Conservation (phyloP, 805 yeast species). For the Metschnikowia continentalis region DNA sequence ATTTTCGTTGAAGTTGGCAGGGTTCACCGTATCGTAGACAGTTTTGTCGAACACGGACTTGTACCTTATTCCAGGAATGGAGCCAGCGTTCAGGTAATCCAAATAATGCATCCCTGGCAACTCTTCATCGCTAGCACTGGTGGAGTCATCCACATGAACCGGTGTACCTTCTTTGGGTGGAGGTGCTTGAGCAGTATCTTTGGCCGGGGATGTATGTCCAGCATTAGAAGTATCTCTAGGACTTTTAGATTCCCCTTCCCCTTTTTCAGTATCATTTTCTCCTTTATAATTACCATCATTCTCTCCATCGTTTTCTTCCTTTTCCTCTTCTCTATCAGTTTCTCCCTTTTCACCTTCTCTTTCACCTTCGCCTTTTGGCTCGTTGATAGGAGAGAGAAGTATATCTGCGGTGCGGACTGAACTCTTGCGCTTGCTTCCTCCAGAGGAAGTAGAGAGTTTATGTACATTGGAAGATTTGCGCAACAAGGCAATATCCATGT, state of each 20-base stretch:
- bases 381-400: background rate
- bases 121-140: slow-evolving; percentile 29
- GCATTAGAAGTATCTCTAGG: background rate
- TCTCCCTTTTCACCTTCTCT: too few relatives aligned
- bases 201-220: background rate
- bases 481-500: slow-evolving; percentile 51
- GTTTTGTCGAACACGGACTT: slow-evolving; percentile 36
- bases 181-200: background rate
- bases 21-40: slow-evolving; percentile 7
- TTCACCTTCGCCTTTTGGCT: background rate
- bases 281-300: too few relatives aligned
- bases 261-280: too few relatives aligned
- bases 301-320: too few relatives aligned
- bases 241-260: background rate
- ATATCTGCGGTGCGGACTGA: background rate
- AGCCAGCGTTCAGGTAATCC: slow-evolving; percentile 20
- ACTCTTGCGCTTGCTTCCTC: slow-evolving; percentile 18
- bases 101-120: slow-evolving; percentile 30
- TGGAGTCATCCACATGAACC: slow-evolving; percentile 12
- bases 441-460: slow-evolving; percentile 20
- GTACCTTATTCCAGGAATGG: slow-evolving; percentile 27
- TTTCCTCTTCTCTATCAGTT: too few relatives aligned
- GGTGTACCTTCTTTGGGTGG: background rate
- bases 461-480: slow-evolving; percentile 40
- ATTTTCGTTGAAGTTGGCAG: slow-evolving; percentile 16